A percentile compares a stretch with the other conserved stretches of the same genome.
Conservation (phyloP, 2,329 filamentous ascomycete genomes). For the Beauveria sp. region DNA sequence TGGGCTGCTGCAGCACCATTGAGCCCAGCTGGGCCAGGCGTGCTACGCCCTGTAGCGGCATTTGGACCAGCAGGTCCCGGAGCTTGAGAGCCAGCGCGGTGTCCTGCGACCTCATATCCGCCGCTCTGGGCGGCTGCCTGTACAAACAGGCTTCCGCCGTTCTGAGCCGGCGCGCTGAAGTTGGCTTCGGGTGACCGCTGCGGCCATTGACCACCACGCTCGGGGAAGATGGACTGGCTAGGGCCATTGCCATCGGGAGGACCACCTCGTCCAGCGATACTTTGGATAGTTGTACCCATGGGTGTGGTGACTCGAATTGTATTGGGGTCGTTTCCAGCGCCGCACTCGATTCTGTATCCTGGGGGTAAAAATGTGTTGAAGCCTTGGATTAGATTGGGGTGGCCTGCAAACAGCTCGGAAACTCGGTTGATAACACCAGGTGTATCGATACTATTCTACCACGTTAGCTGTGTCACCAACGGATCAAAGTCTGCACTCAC, state of each 20-base stretch:
- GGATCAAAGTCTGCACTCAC: constrained; percentile 40
- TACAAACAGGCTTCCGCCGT: constrained; percentile 40
- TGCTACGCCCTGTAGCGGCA: constrained; percentile 53
- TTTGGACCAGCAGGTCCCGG: constrained; percentile 42
- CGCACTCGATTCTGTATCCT: constrained; percentile 94
- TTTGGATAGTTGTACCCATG: constrained; percentile 92
- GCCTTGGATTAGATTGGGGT: constrained; percentile 90
- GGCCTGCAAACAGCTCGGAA: constrained; percentile 89
- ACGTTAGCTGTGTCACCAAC: constrained; percentile 19
- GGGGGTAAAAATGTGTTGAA: constrained; percentile 97
- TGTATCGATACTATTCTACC: constrained; percentile 68
- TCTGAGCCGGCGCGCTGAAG: constrained; percentile 52
- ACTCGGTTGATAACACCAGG: constrained; percentile 96
- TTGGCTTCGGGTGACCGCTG: constrained; percentile 49
- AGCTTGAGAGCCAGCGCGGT: constrained; percentile 21
- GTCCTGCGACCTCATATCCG: constrained; percentile 21
- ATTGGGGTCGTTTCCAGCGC: constrained; percentile 86
- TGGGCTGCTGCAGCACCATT: constrained; percentile 55
- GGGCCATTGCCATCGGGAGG: constrained; percentile 38
- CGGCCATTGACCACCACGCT: constrained; percentile 47
- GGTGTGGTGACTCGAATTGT: constrained; percentile 95
- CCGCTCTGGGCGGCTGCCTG: constrained; percentile 31
- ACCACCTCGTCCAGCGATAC: constrained; percentile 55
- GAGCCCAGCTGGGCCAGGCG: constrained; percentile 46
- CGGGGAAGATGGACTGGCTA: constrained; percentile 38